Evolutionary conservation across 257 asterid species (phyloP), one percentile per base, ranked within the genome.

Genomic region (Lithospermum erythrorhizon): DNA sequence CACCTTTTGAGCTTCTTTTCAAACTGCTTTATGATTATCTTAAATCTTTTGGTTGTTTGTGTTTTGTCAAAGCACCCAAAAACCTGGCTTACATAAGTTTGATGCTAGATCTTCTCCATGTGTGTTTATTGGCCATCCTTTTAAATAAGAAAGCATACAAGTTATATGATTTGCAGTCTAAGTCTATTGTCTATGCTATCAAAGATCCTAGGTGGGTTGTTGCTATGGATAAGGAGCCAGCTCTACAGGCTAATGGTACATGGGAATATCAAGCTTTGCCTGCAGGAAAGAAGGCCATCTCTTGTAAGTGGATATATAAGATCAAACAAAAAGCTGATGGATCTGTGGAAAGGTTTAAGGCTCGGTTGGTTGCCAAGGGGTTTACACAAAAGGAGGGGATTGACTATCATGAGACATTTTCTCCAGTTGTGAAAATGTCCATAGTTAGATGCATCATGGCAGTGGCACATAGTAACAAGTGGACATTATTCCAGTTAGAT

Each of bases 361-460:
- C 58, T 4, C 24, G 13, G 9, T 41, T 59, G 6, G 63, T 29
- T 0, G 63, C 63, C 0, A 59, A 59, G 6, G 63, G 63, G 25
- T 59, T 11, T 19, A 58, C 62, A 0, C 62, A 23, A 29, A 9
- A 22, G 16, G 16, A 15, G 9, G 63, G 53, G 15, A 5, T 59
- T 0, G 63, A 59, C 9, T 59, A 59, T 15, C 52, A 59, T 1
- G 63, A 59, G 7, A 59, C 63, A 1, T 59, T 59, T 32, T 59
- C 53, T 21, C 63, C 20, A 2, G 51, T 59, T 29, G 63, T 48
- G 13, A 59, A 59, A 9, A 14, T 59, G 2, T 10, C 49, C 7
- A 59, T 25, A 9, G 52, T 59, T 0, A 18, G 53, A 11, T 59
- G 63, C 25, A 2, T 59, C 0, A 1, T 59, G 1, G 13, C 23